Conservation (phyloP, 345 rosid genomes). For the Eucalyptus regnans region DNA sequence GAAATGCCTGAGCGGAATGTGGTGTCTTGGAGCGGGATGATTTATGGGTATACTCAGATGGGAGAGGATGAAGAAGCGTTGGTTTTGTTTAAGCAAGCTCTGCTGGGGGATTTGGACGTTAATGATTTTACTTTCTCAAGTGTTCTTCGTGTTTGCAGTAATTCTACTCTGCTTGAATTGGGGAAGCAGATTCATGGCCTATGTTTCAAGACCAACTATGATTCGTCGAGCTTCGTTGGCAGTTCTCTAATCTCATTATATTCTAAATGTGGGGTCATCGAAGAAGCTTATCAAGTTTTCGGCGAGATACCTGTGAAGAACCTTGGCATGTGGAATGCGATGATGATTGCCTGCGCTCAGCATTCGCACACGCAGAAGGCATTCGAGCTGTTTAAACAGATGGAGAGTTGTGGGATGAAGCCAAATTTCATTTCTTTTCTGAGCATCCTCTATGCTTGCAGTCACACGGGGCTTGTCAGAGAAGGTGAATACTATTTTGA, state of each 20-base stretch:
- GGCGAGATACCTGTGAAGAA: conserved; percentile 40
- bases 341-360: conserved; percentile 81
- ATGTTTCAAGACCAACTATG: conserved; percentile 64
- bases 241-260: conserved; percentile 75
- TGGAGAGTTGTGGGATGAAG: conserved; percentile 42
- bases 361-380: conserved; percentile 39
- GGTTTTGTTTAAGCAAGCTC: conserved; percentile 50
- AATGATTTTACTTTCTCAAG: conserved; percentile 82
- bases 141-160: conserved; percentile 66
- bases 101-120: conserved; percentile 40
- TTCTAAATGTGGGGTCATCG: conserved; percentile 65
- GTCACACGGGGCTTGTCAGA: conserved; percentile 69
- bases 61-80: conserved; percentile 70
- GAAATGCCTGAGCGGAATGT: conserved; percentile 80
- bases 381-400: conserved; percentile 41
- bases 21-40: conserved; percentile 96
- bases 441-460: conserved; percentile 74
- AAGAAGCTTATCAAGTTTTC: conserved; percentile 50
- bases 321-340: conserved; percentile 85
- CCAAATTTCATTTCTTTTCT: conserved; percentile 82
- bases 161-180: conserved; percentile 59
- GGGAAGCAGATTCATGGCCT: conserved; percentile 82
- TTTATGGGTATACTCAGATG: conserved; percentile 65
- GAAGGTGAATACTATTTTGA: conserved; percentile 57
- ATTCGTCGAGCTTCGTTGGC: conserved; percentile 62